A percentile compares a stretch with the other conserved stretches of the same genome.
These are phyloP conservation scores for Sarocladium brachiariae DNA, from an alignment of 2,329 filamentous ascomycete species.

Conservation along the genomic window DNA sequence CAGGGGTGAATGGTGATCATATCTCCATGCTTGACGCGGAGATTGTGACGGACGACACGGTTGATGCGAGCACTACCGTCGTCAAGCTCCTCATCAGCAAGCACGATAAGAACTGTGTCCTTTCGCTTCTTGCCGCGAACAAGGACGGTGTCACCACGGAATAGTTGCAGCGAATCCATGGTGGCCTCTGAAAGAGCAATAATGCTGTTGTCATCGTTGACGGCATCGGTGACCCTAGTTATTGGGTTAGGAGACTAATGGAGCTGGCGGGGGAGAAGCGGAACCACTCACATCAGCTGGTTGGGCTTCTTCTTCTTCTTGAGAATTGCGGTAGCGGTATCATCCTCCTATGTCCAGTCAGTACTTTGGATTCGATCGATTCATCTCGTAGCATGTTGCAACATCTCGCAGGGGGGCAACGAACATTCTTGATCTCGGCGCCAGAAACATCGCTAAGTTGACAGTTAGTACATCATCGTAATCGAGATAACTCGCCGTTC, in stretches of 20 bases:
- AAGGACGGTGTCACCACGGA: conserved; percentile 95
- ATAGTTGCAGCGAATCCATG: conserved; percentile 96
- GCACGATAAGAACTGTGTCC: conserved; percentile 95
- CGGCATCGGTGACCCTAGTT: conserved; percentile 86
- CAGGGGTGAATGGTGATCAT: conserved; percentile 96
- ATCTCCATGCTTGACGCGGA: conserved; percentile 97
- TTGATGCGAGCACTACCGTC: conserved; percentile 97
- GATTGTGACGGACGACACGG: conserved; percentile 95
- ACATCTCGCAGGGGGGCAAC: conserved; percentile 18
- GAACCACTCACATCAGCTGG: conserved; percentile 74
- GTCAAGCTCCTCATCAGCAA: conserved; percentile 96
- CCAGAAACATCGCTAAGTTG: conserved; percentile 73
- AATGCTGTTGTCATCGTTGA: conserved; percentile 99
- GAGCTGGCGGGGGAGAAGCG: not conserved
- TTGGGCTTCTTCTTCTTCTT: conserved; percentile 99
- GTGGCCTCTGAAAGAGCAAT: conserved; percentile 97
- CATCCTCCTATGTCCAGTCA: conserved; percentile 61
- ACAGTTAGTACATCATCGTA: conserved; percentile 28
- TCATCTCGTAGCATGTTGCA: not conserved
- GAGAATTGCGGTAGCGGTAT: conserved; percentile 89
- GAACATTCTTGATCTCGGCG: conserved; percentile 76
- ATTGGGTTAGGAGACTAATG: conserved; percentile 17
- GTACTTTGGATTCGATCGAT: conserved; percentile 14
- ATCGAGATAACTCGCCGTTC: conserved; percentile 6
- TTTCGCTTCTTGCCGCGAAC: conserved; percentile 99